phyloP scores from a whole-genome alignment of 257 asterid species.

The Primulina huaijiensis region DNA sequence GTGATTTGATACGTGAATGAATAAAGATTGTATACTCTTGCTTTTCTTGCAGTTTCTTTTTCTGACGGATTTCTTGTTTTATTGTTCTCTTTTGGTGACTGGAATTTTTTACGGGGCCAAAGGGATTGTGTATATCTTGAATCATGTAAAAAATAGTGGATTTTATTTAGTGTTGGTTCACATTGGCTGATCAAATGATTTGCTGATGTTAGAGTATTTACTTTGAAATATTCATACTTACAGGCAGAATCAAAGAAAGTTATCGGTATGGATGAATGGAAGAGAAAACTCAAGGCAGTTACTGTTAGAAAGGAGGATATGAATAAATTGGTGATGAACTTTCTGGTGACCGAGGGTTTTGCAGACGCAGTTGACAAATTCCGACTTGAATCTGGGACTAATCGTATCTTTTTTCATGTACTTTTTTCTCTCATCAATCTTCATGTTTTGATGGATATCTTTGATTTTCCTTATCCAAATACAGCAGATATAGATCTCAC shows the following conservation, averaged over 20 bases:
- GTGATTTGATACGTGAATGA: no score
- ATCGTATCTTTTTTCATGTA: constrained; percentile 52
- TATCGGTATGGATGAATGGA: constrained; percentile 75
- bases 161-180: background rate
- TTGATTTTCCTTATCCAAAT: constrained; percentile 47
- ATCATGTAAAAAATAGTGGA: background rate
- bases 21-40: no score
- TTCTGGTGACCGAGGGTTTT: constrained; percentile 74
- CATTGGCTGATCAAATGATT: background rate
- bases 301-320: constrained; percentile 64
- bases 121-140: background rate
- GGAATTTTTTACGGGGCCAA: background rate
- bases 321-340: constrained; percentile 84
- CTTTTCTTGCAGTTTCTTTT: no score
- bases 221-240: constrained; percentile 16
- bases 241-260: constrained; percentile 65
- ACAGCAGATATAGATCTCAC: constrained; percentile 86
- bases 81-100: background rate
- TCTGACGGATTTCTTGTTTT: background rate
- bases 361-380: constrained; percentile 74
- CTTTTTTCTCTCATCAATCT: background rate
- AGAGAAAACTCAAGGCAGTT: constrained; percentile 51
- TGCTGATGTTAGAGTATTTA: background rate
- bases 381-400: constrained; percentile 74
- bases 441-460: background rate